Conservation (phyloP, 148 eudicot species). For the Salicornia ramosissima region DNA sequence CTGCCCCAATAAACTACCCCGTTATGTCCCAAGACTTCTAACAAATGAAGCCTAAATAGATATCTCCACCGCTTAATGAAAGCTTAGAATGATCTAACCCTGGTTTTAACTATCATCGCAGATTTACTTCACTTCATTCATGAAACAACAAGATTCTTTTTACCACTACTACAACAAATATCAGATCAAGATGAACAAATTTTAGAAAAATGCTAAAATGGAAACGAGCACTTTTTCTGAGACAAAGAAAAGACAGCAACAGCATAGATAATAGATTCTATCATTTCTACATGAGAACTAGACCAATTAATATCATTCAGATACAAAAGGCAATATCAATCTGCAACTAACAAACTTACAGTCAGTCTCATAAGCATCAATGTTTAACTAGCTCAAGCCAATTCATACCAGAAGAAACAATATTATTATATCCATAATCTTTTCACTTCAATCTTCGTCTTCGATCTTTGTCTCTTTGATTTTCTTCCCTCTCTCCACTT, state of each 20-base stretch:
- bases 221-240: not conserved
- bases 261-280: not conserved
- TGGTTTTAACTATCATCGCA: too few species aligned
- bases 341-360: slow-evolving; percentile 1
- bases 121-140: too few species aligned
- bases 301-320: not conserved
- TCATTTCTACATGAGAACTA: not conserved
- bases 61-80: too few species aligned
- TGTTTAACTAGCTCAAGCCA: not conserved
- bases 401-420: not conserved
- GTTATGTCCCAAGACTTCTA: too few species aligned
- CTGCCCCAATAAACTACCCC: too few species aligned
- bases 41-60: too few species aligned
- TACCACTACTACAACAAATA: too few species aligned
- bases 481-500: slow-evolving; percentile 48
- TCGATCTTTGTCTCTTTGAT: slow-evolving; percentile 52
- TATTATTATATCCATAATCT: not conserved
- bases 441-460: slow-evolving; percentile 53
- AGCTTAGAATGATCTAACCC: too few species aligned
- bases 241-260: not conserved
- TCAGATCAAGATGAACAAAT: too few species aligned
- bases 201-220: too few species aligned
- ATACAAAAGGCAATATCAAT: slow-evolving; percentile 3
- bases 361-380: not conserved
- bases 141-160: too few species aligned